Evolutionary conservation across 306 rosid genomes (phyloP), one percentile per base, ranked within the genome.

Genomic region (Parietaria judaica): DNA sequence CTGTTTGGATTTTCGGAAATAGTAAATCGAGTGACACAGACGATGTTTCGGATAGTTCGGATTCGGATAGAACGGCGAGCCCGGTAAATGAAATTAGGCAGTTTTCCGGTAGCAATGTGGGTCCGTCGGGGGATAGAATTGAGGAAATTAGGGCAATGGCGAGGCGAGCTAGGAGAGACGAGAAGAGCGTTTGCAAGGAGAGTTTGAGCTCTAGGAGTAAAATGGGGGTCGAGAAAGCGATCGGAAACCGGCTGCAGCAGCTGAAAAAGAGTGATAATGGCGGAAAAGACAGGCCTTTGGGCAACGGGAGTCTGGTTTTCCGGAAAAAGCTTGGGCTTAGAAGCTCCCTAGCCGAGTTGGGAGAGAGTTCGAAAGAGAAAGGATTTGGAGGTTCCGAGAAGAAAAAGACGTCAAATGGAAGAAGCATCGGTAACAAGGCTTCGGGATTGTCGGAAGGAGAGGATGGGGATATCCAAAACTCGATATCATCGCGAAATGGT

Each of bases 91-190:
- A 68, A 63, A 58, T 51, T 73, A 82, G 62, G 64, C 64, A 79
- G 45, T 8, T 37, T 53, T 8, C 60, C 53, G 14, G 58, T 4
- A 64, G 54, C 16, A 55, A 71, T 49, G 68, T 64, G 47, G 15
- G 56, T 37, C 53, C n/a, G 52, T 58, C 81, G 80, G 79, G 66
- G n/a, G 80, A 61, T 69, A 83, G 80, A 61, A 75, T 87, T n/a
- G 85, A 87, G 67, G 95, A 91, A 74, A 91, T 91, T 58, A 83
- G 65, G 72, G 63, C 70, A 39, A 78, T 91, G 96, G 97, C 96
- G 1, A 78, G 81, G 72, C 75, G 78, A 59, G 96, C 75, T 17
- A 54, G 97, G 47, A 77, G 51, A 74, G 54, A 52, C 36, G 97
- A 91, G 80, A 72, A 66, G 53, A 71, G 58, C 58, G 10, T 31